Evolutionary conservation across 192 early-diverging fungal species (phyloP).

Genomic region (Coemansia aciculifera): DNA sequence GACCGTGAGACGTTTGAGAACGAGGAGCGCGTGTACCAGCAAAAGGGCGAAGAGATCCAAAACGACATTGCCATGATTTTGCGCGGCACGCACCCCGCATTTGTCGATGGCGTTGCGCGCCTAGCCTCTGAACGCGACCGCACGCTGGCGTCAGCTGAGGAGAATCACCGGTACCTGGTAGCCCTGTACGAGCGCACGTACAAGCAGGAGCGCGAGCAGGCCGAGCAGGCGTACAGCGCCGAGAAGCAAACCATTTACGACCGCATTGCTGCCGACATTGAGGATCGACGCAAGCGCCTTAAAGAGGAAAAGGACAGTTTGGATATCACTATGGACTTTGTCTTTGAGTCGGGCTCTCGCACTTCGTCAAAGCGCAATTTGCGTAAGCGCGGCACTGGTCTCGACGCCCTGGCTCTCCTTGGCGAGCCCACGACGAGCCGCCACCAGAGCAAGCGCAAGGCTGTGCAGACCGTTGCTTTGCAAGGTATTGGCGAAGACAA

Average conservation of each 20-base stretch:
- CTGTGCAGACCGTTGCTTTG: constrained; percentile 33
- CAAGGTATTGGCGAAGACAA: constrained; percentile 45
- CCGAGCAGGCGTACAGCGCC: constrained; percentile 68
- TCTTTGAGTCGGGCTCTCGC: constrained; percentile 45
- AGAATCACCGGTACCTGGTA: constrained; percentile 45
- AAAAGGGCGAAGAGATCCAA: constrained; percentile 52
- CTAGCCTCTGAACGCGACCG: constrained; percentile 71
- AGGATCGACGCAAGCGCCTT: constrained; percentile 73
- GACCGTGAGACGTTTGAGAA: constrained; percentile 50
- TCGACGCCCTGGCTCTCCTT: constrained; percentile 39
- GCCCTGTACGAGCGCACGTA: constrained; percentile 37
- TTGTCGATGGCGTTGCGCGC: constrained; percentile 62
- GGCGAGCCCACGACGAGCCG: constrained; percentile 23
- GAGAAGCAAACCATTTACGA: constrained; percentile 73
- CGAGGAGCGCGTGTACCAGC: constrained; percentile 41
- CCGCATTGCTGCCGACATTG: constrained; percentile 72
- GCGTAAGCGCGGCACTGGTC: constrained; percentile 55
- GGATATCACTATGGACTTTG: constrained; percentile 66
- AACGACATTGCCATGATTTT: constrained; percentile 33
- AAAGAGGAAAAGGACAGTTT: constrained; percentile 84
- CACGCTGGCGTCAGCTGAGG: constrained; percentile 67
- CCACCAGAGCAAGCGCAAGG: constrained; percentile 50
- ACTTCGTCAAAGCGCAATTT: constrained; percentile 58
- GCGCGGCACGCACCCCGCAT: constrained; percentile 69
- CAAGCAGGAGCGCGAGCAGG: constrained; percentile 36